Evolutionary conservation across 345 rosid genomes (phyloP).

Genomic region (Pugionium dolabratum): DNA sequence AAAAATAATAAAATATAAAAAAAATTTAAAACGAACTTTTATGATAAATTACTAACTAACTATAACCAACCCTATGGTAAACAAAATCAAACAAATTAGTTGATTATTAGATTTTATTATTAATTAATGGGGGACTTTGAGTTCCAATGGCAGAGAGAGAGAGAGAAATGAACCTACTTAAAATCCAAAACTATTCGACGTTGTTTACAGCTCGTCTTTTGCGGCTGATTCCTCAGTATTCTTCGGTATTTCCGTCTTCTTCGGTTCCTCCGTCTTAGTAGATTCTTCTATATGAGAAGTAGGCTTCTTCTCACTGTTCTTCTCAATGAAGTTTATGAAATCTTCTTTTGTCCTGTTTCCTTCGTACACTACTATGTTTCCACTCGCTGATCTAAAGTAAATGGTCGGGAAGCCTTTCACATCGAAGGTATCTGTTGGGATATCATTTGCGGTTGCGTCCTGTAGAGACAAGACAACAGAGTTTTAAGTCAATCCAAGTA

Average conservation of each 20-base stretch:
- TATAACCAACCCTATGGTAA: no score
- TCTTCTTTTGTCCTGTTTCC: slow-evolving; percentile 84
- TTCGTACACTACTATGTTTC: slow-evolving; percentile 60
- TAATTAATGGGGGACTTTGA: no score
- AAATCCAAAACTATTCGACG: no score
- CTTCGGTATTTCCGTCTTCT: no score
- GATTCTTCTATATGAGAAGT: slow-evolving; percentile 31
- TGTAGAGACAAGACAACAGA: slow-evolving; percentile 21
- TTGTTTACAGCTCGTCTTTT: slow-evolving; percentile 68
- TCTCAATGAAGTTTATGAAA: slow-evolving; percentile 76
- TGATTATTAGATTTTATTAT: no score
- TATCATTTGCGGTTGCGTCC: slow-evolving; percentile 92
- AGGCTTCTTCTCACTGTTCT: slow-evolving; percentile 43
- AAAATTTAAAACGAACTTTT: no score
- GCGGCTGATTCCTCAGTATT: slow-evolving; percentile 28
- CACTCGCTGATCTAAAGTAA: slow-evolving; percentile 73
- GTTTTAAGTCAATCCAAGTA: no score
- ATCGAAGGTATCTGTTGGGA: slow-evolving; percentile 59
- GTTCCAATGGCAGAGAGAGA: no score
- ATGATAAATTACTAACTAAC: no score
- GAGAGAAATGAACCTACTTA: no score
- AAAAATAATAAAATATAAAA: no score
- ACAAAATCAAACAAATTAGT: no score
- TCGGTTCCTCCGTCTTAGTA: slow-evolving; percentile 25
- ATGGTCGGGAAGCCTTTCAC: slow-evolving; percentile 86